phyloP scores from a whole-genome alignment of 257 asterid species.

The Fraxinus quadrangulata region DNA sequence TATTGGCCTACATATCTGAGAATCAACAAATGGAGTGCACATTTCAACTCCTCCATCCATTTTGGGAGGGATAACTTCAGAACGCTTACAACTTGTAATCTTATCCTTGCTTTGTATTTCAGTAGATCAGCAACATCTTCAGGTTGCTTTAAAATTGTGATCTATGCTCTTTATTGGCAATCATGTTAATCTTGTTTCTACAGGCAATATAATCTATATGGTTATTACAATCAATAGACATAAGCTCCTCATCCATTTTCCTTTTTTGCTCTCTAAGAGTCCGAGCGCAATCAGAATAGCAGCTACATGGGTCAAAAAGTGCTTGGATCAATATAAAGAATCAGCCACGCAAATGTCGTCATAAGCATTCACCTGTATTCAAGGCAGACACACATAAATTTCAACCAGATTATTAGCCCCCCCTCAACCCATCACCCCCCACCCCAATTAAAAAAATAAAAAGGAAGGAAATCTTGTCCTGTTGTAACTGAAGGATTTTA shows the following conservation, averaged over 20 bases:
- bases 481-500: neutral
- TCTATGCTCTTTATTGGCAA: slow-evolving; percentile 56
- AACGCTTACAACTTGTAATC: slow-evolving; percentile 27
- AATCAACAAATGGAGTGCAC: slow-evolving; percentile 34
- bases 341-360: slow-evolving; percentile 73
- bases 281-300: slow-evolving; percentile 30
- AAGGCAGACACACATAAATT: slow-evolving; percentile 18
- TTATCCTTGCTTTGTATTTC: slow-evolving; percentile 34
- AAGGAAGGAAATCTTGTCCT: neutral
- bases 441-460: slow-evolving; percentile 1
- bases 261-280: slow-evolving; percentile 33
- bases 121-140: slow-evolving; percentile 44
- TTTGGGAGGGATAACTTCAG: slow-evolving; percentile 38
- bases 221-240: slow-evolving; percentile 27
- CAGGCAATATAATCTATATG: slow-evolving; percentile 25
- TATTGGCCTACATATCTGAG: slow-evolving; percentile 53
- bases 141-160: slow-evolving; percentile 75
- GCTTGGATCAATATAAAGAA: slow-evolving; percentile 74
- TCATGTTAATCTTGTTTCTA: slow-evolving; percentile 35
- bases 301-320: slow-evolving; percentile 58
- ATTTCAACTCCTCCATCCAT: slow-evolving; percentile 30
- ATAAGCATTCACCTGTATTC: slow-evolving; percentile 69
- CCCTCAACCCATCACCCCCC: neutral
- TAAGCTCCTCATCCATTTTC: slow-evolving; percentile 32
- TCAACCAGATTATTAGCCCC: slow-evolving; percentile 10